These are phyloP conservation scores for Globisporangium sylvaticum DNA, from an alignment of 352 stramenopile species.

Conservation along the genomic window DNA sequence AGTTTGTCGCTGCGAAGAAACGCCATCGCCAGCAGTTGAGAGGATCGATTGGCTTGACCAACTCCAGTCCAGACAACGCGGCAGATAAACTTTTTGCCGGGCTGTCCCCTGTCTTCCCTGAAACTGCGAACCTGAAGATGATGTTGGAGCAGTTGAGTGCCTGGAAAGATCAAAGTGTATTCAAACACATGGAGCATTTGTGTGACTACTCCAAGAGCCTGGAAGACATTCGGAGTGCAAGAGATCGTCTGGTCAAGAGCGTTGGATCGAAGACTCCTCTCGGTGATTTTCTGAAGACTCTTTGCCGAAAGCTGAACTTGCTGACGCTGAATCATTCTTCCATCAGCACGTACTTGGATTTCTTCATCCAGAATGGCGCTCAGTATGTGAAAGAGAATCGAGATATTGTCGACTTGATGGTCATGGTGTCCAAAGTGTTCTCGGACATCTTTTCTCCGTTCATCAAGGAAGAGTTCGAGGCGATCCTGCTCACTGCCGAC, in stretches of 20 bases:
- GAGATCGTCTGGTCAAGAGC: constrained; percentile 71
- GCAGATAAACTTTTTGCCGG: constrained; percentile 33
- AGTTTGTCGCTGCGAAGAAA: constrained; percentile 52
- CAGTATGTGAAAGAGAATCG: constrained; percentile 43
- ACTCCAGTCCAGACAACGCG: constrained; percentile 21
- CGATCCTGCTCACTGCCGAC: constrained; percentile 34
- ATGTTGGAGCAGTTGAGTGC: constrained; percentile 57
- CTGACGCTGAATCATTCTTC: constrained; percentile 57
- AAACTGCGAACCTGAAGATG: constrained; percentile 50
- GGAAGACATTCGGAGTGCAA: constrained; percentile 39
- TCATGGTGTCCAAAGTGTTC: constrained; percentile 42
- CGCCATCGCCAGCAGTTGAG: constrained; percentile 26
- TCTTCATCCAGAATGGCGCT: constrained; percentile 29
- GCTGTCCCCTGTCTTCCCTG: constrained; percentile 50
- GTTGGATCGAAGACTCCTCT: constrained; percentile 76
- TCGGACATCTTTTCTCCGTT: constrained; percentile 52
- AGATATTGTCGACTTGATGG: constrained; percentile 47
- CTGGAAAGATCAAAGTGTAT: constrained; percentile 79
- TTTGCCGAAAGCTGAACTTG: constrained; percentile 77
- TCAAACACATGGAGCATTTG: constrained; percentile 66
- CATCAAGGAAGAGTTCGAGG: constrained; percentile 43
- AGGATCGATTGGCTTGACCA: constrained; percentile 7
- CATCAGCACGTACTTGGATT: constrained; percentile 32
- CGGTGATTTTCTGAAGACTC: constrained; percentile 74
- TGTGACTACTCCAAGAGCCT: constrained; percentile 50